Conservation (phyloP, 805 yeast genomes). For the Ogataea angusta region DNA sequence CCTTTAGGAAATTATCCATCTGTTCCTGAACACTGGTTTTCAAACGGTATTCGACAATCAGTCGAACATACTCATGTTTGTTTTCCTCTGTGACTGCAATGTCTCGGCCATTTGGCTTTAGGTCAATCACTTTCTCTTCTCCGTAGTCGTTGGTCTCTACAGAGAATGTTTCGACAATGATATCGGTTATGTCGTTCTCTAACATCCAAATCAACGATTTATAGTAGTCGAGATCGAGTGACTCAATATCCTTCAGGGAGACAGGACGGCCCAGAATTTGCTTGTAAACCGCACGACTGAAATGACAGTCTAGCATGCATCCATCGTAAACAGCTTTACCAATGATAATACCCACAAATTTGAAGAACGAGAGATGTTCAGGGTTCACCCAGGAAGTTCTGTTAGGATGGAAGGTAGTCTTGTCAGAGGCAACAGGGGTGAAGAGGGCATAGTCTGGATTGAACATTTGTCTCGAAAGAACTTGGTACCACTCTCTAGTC, state of each 20-base stretch:
- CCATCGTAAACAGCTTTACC: slow-evolving; percentile 92
- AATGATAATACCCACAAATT: slow-evolving; percentile 88
- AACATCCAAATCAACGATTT: slow-evolving; percentile 94
- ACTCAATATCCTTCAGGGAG: slow-evolving; percentile 89
- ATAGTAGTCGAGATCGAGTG: slow-evolving; percentile 86
- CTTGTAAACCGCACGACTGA: slow-evolving; percentile 92
- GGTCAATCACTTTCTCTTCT: slow-evolving; percentile 77
- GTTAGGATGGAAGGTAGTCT: slow-evolving; percentile 93
- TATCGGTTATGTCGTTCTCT: slow-evolving; percentile 94
- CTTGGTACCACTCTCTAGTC: slow-evolving; percentile 97
- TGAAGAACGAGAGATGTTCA: slow-evolving; percentile 88
- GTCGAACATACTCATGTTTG: slow-evolving; percentile 82
- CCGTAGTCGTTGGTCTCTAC: slow-evolving; percentile 94
- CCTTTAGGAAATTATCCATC: slow-evolving; percentile 77
- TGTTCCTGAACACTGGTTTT: slow-evolving; percentile 83
- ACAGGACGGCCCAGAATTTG: slow-evolving; percentile 75
- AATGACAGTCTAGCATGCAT: slow-evolving; percentile 87
- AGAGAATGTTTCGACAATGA: slow-evolving; percentile 90
- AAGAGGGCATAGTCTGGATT: slow-evolving; percentile 93
- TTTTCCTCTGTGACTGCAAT: slow-evolving; percentile 87
- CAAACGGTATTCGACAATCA: slow-evolving; percentile 82
- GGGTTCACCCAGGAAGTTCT: slow-evolving; percentile 90
- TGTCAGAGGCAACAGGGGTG: slow-evolving; percentile 86
- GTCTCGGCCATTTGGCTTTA: slow-evolving; percentile 77
- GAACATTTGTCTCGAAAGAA: slow-evolving; percentile 89